phyloP scores from a whole-genome alignment of 768 basidiomycete genomes.

The Crepidotus variabilis region DNA sequence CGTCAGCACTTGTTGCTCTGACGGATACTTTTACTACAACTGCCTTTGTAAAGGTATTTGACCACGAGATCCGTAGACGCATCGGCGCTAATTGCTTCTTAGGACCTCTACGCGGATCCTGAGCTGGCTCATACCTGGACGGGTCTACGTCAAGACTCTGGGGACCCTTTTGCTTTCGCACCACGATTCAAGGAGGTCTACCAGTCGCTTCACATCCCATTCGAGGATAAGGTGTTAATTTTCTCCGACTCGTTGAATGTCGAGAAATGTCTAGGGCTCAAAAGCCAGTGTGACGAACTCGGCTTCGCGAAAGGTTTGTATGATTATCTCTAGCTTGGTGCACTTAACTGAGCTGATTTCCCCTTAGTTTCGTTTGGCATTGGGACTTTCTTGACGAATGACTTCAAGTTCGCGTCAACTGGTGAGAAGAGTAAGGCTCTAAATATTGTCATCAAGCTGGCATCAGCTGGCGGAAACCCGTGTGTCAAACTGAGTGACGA shows the following conservation, averaged over 20 bases:
- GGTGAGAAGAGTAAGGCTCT: constrained; percentile 73
- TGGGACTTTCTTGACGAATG: constrained; percentile 90
- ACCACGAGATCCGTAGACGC: constrained; percentile 1
- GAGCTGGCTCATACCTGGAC: constrained; percentile 70
- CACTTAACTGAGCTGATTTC: not conserved
- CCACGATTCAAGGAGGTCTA: constrained; percentile 71
- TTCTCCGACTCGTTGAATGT: constrained; percentile 82
- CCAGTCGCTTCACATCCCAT: constrained; percentile 63
- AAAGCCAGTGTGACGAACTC: constrained; percentile 67
- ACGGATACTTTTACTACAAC: constrained; percentile 94
- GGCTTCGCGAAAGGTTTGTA: constrained; percentile 59
- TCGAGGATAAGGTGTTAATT: constrained; percentile 63
- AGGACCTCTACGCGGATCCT: constrained; percentile 59
- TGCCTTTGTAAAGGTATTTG: constrained; percentile 72
- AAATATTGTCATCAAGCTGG: constrained; percentile 95
- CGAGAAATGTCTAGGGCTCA: constrained; percentile 64
- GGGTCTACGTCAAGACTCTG: constrained; percentile 90
- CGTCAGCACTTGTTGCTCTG: constrained; percentile 61
- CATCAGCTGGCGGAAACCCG: constrained; percentile 62
- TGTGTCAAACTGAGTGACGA: constrained; percentile 97
- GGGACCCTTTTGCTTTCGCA: constrained; percentile 83
- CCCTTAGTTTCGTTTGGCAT: constrained; percentile 90
- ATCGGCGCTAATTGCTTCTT: not conserved
- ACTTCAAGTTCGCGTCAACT: constrained; percentile 55
- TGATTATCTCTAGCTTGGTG: constrained; percentile 1